These are phyloP conservation scores for Paramecium caudatum DNA, from an alignment of 73 alveolate genomes.

Conservation along the genomic window DNA sequence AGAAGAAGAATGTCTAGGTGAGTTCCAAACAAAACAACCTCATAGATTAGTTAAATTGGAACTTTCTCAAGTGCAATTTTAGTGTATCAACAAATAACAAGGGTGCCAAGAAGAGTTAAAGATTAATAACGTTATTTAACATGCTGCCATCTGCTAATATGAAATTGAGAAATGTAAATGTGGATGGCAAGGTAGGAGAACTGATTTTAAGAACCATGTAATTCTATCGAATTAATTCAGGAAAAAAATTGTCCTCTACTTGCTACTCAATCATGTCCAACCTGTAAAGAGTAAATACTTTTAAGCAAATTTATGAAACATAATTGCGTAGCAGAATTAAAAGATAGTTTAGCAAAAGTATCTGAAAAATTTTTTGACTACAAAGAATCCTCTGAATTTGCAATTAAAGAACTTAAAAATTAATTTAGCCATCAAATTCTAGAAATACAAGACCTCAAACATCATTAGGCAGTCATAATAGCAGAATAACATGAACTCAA, in stretches of 20 bases:
- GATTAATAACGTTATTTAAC: not conserved
- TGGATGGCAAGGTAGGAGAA: constrained; percentile 33
- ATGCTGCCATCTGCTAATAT: not conserved
- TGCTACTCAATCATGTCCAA: not conserved
- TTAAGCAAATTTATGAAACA: not conserved
- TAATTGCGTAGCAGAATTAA: not conserved
- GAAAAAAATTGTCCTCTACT: constrained; percentile 1
- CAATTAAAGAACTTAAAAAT: not conserved
- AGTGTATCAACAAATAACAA: not conserved
- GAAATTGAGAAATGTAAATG: not conserved
- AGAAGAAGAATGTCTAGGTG: not conserved
- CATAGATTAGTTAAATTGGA: constrained; percentile 22
- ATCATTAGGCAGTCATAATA: not conserved
- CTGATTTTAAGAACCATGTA: constrained; percentile 17
- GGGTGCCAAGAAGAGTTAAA: not conserved
- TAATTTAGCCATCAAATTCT: not conserved
- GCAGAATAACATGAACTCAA: not conserved
- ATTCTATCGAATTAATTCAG: not conserved
- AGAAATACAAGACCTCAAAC: not conserved
- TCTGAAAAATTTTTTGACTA: constrained; percentile 21
- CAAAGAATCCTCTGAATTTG: constrained; percentile 1
- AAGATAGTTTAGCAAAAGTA: not conserved
- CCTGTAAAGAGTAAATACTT: not conserved
- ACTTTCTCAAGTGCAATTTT: not conserved
- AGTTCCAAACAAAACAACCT: constrained; percentile 4